Evolutionary conservation across 176 grass and related monocot genomes (phyloP), one percentile per base, ranked within the genome.

Genomic region (Avena eriantha): DNA sequence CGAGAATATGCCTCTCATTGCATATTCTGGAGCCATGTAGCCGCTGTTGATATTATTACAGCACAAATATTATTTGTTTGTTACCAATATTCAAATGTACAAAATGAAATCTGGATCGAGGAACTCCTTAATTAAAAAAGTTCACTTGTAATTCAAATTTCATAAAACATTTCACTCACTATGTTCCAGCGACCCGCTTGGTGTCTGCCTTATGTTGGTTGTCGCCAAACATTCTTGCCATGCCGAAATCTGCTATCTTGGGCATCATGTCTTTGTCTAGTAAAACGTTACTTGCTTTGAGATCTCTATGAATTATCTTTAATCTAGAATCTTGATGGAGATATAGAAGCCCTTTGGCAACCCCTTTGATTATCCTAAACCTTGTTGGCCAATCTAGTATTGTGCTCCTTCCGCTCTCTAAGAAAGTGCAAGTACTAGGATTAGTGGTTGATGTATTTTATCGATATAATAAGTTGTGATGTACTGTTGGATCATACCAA

Each of bases 11-110:
- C 88, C 91, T 13, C 47, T 88, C 91, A 93, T 93, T 7, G 88
- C 91, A 87, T 93, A 90, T 18, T 93, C 84, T 55, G 81, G 91
- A 79, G 91, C 85, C 87, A 93, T 93, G 21, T 93, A 93, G 29
- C 91, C 87, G 54, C 87, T 92, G 22, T 67, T 0, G 10, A n/a
- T 4, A 7, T 55, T 55, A 29, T 45, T 5, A 59, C 1, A 17
- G 10, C 10, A 60, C n/a, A 75, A 64, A 9, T 43, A 15, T 86
- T 86, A 69, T 6, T 29, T 29, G 1, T 65, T 26, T 3, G 3
- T 14, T 65, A 65, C 10, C 61, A 31, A 6, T 1, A 12, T 15
- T 65, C n/a, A 60, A 8, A 23, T 60, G 3, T 56, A 56, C 7
- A 17, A 56, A 60, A 60, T 24, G 8, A 24, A 23, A 60, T 60